Base-by-base conservation (phyloP, 2,329 filamentous ascomycete species). In the Rhexocercosporidium sp. region DNA sequence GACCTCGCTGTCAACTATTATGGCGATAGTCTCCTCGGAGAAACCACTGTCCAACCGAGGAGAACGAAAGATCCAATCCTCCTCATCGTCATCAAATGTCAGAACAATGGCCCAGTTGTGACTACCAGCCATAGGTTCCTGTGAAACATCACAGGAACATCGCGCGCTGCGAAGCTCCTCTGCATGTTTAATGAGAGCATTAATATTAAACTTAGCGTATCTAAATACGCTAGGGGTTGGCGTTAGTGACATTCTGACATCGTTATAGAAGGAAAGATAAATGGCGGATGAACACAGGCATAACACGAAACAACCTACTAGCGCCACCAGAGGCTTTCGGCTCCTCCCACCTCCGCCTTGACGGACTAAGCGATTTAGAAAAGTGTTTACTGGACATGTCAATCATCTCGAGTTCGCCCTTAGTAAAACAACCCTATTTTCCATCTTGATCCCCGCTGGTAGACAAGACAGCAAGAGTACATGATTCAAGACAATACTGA, bases 101-200 rank as follows among this genome's bases (percentile, higher is more conserved):
- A 56, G 53, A 34, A 56, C 53, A 56, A 56, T 1, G 18, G 53
- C 53, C 53, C 29, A 56, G 31, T 56, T 56, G 16, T 56, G 29
- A 37, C 53, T 56, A 29, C 53, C 29, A 56, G 29, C 29, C 53
- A 56, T 56, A 20, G 29, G 53, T 56, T 56, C 53, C 53, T 56
- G 29, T 20, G 53, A 56, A 37, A 37, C 29, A 56, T 56, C 29
- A 56, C 53, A 56, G 22, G 16, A 56, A 37, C 53, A 56, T 56
- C 29, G 53, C 29, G 29, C 25, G 29, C 29, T 14, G 12, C 29
- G 29, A 56, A 56, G 53, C 53, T 56, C 29, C 18, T 34, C 53
- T 56, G 53, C 29, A 37, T 37, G 18, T 18, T 37, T 37, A 56
- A 56, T 56, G 25, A 56, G 53, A 20, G 29, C 29, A 56, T 34